A percentile compares a stretch with the other conserved stretches of the same genome.
These are phyloP conservation scores for Prunus fruticosa DNA, from an alignment of 306 rosid species.

Conservation along the genomic window DNA sequence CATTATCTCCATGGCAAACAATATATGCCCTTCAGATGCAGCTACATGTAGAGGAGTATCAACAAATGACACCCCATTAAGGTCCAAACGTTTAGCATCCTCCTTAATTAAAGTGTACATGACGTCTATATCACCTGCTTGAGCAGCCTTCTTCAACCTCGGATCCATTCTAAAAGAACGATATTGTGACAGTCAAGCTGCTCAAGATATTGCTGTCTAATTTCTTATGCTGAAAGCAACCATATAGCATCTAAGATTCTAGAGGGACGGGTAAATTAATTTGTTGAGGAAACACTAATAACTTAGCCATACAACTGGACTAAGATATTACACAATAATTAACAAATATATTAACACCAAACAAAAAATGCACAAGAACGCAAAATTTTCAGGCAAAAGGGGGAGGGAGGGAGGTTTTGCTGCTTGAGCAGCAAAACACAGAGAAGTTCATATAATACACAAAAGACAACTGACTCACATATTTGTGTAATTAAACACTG, in stretches of 20 bases:
- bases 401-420: no score
- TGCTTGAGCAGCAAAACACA: neutral
- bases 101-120: neutral
- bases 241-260: neutral
- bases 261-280: neutral
- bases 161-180: neutral
- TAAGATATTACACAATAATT: no score
- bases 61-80: neutral
- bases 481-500: no score
- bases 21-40: neutral
- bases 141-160: neutral
- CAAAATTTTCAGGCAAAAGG: no score
- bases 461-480: neutral
- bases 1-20: neutral
- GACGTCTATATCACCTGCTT: neutral
- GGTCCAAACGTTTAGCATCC: neutral
- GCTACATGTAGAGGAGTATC: conserved; percentile 1
- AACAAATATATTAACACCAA: neutral
- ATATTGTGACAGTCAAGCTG: neutral
- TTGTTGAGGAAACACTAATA: neutral
- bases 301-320: no score
- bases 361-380: neutral
- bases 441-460: neutral
- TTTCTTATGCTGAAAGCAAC: no score
- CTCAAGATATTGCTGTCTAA: neutral